These are phyloP conservation scores for Alliaria petiolata DNA, from an alignment of 345 rosid genomes.

Conservation along the genomic window DNA sequence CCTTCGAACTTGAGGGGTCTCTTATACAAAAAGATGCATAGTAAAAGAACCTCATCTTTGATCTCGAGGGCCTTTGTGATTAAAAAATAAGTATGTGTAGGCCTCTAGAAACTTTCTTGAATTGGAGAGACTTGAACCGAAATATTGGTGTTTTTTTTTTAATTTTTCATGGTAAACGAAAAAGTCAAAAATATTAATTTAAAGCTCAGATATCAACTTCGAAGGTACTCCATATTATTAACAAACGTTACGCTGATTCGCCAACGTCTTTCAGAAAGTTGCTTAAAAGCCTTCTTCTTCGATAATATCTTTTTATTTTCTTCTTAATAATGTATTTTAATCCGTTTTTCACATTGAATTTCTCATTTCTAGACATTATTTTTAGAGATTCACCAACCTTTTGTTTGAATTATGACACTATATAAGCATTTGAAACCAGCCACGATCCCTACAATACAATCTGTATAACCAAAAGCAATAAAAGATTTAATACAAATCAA, in stretches of 20 bases:
- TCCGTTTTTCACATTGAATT: slow-evolving; percentile 14
- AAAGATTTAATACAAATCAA: not conserved
- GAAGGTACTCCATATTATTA: slow-evolving; percentile 38
- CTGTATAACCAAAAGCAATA: slow-evolving; percentile 1
- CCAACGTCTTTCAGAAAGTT: slow-evolving; percentile 35
- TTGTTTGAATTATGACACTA: slow-evolving; percentile 8
- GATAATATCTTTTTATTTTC: not conserved
- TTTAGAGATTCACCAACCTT: slow-evolving; percentile 22
- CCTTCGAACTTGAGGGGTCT: not conserved
- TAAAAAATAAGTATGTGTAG: not conserved
- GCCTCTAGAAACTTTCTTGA: slow-evolving; percentile 9
- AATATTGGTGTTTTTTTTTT: not conserved
- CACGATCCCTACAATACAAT: slow-evolving; percentile 3
- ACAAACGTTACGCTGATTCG: slow-evolving; percentile 38
- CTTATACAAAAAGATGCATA: not conserved
- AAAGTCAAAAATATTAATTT: slow-evolving; percentile 21
- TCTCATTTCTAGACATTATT: not conserved
- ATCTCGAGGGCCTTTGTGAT: not conserved
- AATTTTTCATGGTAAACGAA: not conserved
- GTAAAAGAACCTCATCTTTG: not conserved
- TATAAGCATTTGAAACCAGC: slow-evolving; percentile 24
- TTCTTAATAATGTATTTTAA: not conserved
- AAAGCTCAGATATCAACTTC: slow-evolving; percentile 36
- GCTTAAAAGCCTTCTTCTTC: slow-evolving; percentile 37
- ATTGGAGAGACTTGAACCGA: slow-evolving; percentile 1